Base-by-base conservation (phyloP, 2,329 filamentous ascomycete species). In the Monosporascus sp. region DNA sequence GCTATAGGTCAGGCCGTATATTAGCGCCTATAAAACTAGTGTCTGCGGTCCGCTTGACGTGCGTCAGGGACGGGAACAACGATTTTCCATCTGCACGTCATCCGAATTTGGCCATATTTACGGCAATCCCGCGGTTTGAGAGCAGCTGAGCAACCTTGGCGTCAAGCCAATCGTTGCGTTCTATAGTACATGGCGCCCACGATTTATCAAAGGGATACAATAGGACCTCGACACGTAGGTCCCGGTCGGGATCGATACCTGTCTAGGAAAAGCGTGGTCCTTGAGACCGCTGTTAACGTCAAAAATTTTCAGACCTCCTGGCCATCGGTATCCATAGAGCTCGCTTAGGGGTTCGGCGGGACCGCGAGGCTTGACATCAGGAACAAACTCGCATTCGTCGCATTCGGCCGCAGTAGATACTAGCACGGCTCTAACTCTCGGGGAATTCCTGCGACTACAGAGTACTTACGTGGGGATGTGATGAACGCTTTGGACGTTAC, bases 121-220 rank as follows among this genome's bases (percentile, higher is more conserved):
- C 61, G 65, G 65, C 52, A 57, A 55, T 55, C 37, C 65, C 65
- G 65, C 58, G 57, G 26, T 56, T 59, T 58, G 43, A 46, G 14
- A 46, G 60, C 60, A 61, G 62, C 61, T 60, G 59, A 65, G 61
- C 58, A 64, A 64, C 44, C 24, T 35, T 48, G 27, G 48, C 26
- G 40, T 50, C 48, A n/a, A 48, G 37, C 43, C 51, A 52, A 56
- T 38, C 44, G 35, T 35, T 35, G n/a, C 6, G 43, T 31, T 27
- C 31, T 35, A 14, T 35, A 35, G 26, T 19, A 9, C 43, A 46
- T 46, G 24, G 43, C 43, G 22, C 22, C 19, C 19, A 20, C 20
- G 9, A 1, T 8, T 20, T 43, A 20, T 20, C 40, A 14, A 5
- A 20, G 19, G n/a, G 11, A 20, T 24, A 20, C 11, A 19, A 20